phyloP scores from a whole-genome alignment of 2,329 filamentous ascomycete genomes.

The Septoria petroselini region DNA sequence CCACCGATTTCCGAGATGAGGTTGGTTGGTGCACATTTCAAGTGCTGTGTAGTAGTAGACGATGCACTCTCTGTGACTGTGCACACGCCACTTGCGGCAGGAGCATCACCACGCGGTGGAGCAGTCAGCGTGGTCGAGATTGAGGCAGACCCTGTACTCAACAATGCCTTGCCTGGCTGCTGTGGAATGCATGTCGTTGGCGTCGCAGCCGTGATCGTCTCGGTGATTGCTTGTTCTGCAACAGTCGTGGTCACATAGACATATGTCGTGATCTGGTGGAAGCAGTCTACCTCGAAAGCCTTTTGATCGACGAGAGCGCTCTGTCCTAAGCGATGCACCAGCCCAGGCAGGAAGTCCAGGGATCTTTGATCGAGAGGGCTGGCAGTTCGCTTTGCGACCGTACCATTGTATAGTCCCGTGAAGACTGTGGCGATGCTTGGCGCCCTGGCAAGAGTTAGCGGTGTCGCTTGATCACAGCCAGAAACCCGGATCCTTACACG shows the following conservation, averaged over 20 bases:
- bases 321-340: slow-evolving; percentile 24
- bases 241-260: slow-evolving; percentile 23
- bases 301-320: slow-evolving; percentile 18
- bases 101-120: slow-evolving; percentile 4
- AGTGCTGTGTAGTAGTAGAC: slow-evolving; percentile 31
- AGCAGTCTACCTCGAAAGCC: slow-evolving; percentile 28
- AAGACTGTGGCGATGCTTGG: slow-evolving; percentile 26
- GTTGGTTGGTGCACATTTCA: slow-evolving; percentile 33
- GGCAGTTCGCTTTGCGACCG: slow-evolving; percentile 26
- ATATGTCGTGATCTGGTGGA: slow-evolving; percentile 28
- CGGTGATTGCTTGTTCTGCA: slow-evolving; percentile 20
- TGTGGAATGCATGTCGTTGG: slow-evolving; percentile 22
- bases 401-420: slow-evolving; percentile 28
- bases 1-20: slow-evolving; percentile 28
- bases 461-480: background rate
- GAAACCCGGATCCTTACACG: slow-evolving; percentile 15
- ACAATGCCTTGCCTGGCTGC: slow-evolving; percentile 15
- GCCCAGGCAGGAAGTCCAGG: slow-evolving; percentile 6
- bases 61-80: slow-evolving; percentile 25
- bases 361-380: slow-evolving; percentile 18
- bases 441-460: slow-evolving; percentile 12
- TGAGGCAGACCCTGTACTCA: slow-evolving; percentile 17
- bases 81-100: slow-evolving; percentile 20
- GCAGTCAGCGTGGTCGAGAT: slow-evolving; percentile 25
- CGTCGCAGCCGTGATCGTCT: slow-evolving; percentile 27